Conservation (phyloP, 257 asterid genomes). For the Haberlea rhodopensis region DNA sequence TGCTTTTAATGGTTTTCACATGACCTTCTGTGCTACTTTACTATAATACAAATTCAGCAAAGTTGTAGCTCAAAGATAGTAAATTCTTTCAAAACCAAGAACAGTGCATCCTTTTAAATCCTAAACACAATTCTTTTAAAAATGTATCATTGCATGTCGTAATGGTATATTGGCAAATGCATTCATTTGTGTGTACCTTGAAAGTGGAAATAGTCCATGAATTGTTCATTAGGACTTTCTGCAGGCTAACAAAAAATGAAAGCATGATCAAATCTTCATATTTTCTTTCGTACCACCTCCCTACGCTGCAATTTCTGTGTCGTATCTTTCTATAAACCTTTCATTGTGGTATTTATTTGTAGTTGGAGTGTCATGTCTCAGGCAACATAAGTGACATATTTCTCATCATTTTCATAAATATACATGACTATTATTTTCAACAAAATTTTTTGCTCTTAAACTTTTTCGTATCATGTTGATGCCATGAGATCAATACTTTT, state of each 20-base stretch:
- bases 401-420: not conserved
- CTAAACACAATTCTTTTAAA: not conserved
- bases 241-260: too few species aligned
- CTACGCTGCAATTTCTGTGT: too few species aligned
- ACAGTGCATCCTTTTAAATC: not conserved
- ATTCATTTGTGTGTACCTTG: too few species aligned
- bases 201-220: too few species aligned
- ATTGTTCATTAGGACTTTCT: too few species aligned
- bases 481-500: conserved; percentile 21
- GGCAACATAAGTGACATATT: not conserved
- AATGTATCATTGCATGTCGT: conserved; percentile 8
- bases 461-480: not conserved
- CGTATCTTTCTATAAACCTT: not conserved
- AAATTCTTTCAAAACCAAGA: not conserved
- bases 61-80: conserved; percentile 3
- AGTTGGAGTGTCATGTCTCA: too few species aligned
- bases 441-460: not conserved
- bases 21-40: not conserved
- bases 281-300: too few species aligned
- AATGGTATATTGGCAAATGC: too few species aligned
- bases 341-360: not conserved
- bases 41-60: not conserved
- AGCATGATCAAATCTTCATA: too few species aligned
- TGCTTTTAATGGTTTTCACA: conserved; percentile 15
- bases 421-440: conserved; percentile 9